These are phyloP conservation scores for Scedosporium aurantiacum DNA, from an alignment of 2,329 filamentous ascomycete species.

Conservation along the genomic window DNA sequence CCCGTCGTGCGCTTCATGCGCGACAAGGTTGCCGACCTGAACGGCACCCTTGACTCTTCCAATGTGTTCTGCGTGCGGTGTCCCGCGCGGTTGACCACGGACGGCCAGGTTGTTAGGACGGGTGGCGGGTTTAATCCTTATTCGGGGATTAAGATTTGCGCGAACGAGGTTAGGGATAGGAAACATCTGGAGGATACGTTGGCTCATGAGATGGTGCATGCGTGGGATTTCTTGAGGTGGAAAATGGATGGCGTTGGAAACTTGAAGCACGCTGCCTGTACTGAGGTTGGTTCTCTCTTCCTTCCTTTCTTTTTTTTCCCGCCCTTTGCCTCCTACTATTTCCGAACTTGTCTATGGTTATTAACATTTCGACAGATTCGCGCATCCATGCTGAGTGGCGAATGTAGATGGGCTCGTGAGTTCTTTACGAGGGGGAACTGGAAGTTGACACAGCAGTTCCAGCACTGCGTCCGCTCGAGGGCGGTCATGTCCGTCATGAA, in stretches of 20 bases:
- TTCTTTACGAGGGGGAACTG: slow-evolving; percentile 77
- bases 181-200: slow-evolving; percentile 87
- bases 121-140: slow-evolving; percentile 77
- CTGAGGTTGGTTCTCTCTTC: slow-evolving; percentile 52
- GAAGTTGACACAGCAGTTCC: slow-evolving; percentile 84
- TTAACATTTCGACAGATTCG: slow-evolving; percentile 53
- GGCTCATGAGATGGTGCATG: slow-evolving; percentile 96
- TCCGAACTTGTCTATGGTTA: neutral
- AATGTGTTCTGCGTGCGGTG: slow-evolving; percentile 82
- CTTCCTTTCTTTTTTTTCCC: slow-evolving; percentile 1
- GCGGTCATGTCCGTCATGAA: slow-evolving; percentile 71
- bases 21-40: slow-evolving; percentile 68
- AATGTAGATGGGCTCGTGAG: slow-evolving; percentile 84
- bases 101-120: slow-evolving; percentile 51
- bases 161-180: slow-evolving; percentile 74
- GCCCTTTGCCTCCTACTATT: neutral
- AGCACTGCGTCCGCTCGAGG: slow-evolving; percentile 76
- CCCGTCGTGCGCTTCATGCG: slow-evolving; percentile 80
- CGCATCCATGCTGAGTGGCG: slow-evolving; percentile 82
- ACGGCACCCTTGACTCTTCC: slow-evolving; percentile 58
- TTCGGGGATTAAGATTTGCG: slow-evolving; percentile 83
- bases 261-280: slow-evolving; percentile 82
- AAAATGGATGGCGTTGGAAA: slow-evolving; percentile 74
- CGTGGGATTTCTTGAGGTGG: slow-evolving; percentile 85
- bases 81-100: slow-evolving; percentile 42